Conservation (phyloP, 495 filamentous ascomycete species). For the Penicillium egyptiacum region DNA sequence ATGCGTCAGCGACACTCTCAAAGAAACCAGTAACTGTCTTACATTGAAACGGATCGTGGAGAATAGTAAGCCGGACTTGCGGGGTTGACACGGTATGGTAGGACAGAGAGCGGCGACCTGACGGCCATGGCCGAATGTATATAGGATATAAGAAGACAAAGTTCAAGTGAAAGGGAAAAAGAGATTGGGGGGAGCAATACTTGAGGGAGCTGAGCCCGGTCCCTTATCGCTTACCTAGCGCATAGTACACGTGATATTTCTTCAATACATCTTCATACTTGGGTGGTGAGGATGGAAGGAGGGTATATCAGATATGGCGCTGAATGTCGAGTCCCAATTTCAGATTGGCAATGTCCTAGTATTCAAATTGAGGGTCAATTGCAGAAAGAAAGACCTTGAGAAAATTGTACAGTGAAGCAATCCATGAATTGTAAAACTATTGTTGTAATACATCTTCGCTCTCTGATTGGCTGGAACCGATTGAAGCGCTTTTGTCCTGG, state of each 20-base stretch:
- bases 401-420: slow-evolving; percentile 1
- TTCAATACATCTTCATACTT: slow-evolving; percentile 1
- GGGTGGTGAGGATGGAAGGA: not conserved
- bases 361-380: not conserved
- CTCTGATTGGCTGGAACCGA: not conserved
- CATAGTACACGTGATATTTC: slow-evolving; percentile 11
- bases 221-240: slow-evolving; percentile 14
- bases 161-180: not conserved
- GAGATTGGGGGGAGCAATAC: slow-evolving; percentile 1
- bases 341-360: not conserved
- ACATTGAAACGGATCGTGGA: slow-evolving; percentile 21
- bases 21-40: slow-evolving; percentile 3
- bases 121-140: slow-evolving; percentile 29
- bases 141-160: not conserved
- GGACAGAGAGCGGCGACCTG: slow-evolving; percentile 37
- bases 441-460: not conserved
- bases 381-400: not conserved
- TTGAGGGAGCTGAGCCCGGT: slow-evolving; percentile 1
- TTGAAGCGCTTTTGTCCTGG: slow-evolving; percentile 10
- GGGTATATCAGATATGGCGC: not conserved
- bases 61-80: slow-evolving; percentile 18
- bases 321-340: not conserved
- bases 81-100: slow-evolving; percentile 20
- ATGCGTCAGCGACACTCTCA: slow-evolving; percentile 1
- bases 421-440: slow-evolving; percentile 4